A percentile compares a stretch with the other conserved stretches of the same genome.
These are phyloP conservation scores for Elsinoe ampelina DNA, from an alignment of 2,329 filamentous ascomycete species.

Conservation along the genomic window DNA sequence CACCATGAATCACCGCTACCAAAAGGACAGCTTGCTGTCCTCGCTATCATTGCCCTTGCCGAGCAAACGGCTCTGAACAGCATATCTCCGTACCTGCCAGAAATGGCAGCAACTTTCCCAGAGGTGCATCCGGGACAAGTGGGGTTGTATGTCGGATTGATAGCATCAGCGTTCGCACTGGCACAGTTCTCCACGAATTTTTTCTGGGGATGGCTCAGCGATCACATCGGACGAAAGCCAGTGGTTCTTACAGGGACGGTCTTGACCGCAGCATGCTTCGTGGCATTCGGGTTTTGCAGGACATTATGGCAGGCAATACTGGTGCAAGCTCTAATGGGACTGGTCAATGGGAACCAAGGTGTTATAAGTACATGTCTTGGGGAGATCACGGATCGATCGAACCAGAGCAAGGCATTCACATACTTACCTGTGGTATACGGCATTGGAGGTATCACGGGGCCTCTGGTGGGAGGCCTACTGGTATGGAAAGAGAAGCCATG, in stretches of 20 bases:
- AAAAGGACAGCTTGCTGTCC: constrained; percentile 67
- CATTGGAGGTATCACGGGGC: constrained; percentile 84
- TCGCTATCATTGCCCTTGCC: constrained; percentile 80
- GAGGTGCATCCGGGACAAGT: constrained; percentile 62
- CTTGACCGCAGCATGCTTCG: constrained; percentile 72
- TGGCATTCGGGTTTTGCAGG: constrained; percentile 77
- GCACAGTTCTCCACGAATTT: constrained; percentile 91
- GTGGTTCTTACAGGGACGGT: constrained; percentile 74
- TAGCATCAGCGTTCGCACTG: constrained; percentile 84
- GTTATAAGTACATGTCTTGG: constrained; percentile 89
- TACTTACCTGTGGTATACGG: constrained; percentile 96
- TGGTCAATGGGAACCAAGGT: constrained; percentile 90
- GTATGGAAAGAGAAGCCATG: constrained; percentile 56
- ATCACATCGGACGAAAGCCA: constrained; percentile 70
- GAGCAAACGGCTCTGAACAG: constrained; percentile 97
- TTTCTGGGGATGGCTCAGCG: constrained; percentile 77
- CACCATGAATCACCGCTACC: constrained; percentile 65
- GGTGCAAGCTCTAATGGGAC: constrained; percentile 82
- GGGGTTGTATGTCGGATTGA: constrained; percentile 79
- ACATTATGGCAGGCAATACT: constrained; percentile 74
- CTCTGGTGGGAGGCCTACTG: constrained; percentile 78
- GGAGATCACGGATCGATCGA: constrained; percentile 88
- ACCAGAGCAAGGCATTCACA: constrained; percentile 87
- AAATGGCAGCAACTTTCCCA: constrained; percentile 81
- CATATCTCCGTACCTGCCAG: constrained; percentile 86